These are phyloP conservation scores for Scenedesmus sp. DNA, from an alignment of 163 green algal species.

Conservation along the genomic window DNA sequence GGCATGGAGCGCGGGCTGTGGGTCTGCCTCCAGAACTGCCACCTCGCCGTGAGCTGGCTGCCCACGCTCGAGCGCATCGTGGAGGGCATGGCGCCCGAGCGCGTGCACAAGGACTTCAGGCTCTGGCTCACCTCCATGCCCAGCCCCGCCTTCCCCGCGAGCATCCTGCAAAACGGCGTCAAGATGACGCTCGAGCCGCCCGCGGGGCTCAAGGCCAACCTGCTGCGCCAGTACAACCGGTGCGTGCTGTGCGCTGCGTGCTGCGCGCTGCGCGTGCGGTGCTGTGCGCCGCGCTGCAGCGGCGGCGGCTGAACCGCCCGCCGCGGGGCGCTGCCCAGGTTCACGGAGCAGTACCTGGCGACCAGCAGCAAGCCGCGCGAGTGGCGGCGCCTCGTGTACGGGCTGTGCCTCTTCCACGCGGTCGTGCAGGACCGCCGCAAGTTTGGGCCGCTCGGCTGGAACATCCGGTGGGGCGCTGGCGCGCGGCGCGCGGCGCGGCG, in stretches of 20 bases:
- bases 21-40: slow-evolving; percentile 87
- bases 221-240: slow-evolving; percentile 75
- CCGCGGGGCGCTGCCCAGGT: slow-evolving; percentile 17
- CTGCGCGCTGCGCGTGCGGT: not conserved
- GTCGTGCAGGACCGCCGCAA: slow-evolving; percentile 83
- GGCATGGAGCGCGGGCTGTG: slow-evolving; percentile 84
- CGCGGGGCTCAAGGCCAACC: slow-evolving; percentile 82
- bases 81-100: slow-evolving; percentile 76
- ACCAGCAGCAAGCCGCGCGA: slow-evolving; percentile 68
- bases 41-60: slow-evolving; percentile 82
- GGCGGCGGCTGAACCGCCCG: not conserved
- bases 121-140: slow-evolving; percentile 86
- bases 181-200: slow-evolving; percentile 89
- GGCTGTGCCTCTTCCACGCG: slow-evolving; percentile 83
- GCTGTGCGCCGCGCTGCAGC: not conserved
- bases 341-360: slow-evolving; percentile 76
- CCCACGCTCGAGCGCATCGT: slow-evolving; percentile 83
- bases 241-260: slow-evolving; percentile 1
- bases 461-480: slow-evolving; percentile 79
- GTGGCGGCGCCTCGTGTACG: slow-evolving; percentile 76
- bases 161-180: slow-evolving; percentile 82
- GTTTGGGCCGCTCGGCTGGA: slow-evolving; percentile 88
- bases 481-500: too few species aligned
- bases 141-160: slow-evolving; percentile 74
- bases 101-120: slow-evolving; percentile 83